phyloP scores from a whole-genome alignment of 805 yeast genomes.

The Priceomyces castillae region DNA sequence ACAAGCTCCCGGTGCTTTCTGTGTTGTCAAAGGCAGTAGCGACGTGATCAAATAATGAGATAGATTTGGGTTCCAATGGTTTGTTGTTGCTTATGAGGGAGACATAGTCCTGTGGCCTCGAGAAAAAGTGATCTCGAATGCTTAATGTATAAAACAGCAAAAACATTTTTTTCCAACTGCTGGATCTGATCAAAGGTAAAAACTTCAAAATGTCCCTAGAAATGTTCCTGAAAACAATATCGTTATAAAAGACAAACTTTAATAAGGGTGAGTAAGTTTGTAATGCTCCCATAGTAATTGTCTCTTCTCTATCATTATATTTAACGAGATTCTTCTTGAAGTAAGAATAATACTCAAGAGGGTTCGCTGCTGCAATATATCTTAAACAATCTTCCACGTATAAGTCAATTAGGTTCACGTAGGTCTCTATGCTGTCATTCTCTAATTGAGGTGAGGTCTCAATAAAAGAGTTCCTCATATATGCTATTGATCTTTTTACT shows the following conservation, averaged over 20 bases:
- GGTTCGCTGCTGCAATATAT: slow-evolving; percentile 37
- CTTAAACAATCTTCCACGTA: slow-evolving; percentile 29
- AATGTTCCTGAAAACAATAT: slow-evolving; percentile 20
- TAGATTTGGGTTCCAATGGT: slow-evolving; percentile 23
- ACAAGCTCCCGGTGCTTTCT: slow-evolving; percentile 13
- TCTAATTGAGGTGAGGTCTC: not conserved
- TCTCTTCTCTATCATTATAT: slow-evolving; percentile 22
- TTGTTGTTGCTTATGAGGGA: slow-evolving; percentile 19
- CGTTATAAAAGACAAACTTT: slow-evolving; percentile 29
- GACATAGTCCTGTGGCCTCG: slow-evolving; percentile 36
- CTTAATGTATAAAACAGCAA: slow-evolving; percentile 29
- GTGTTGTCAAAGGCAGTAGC: slow-evolving; percentile 29
- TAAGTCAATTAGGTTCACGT: slow-evolving; percentile 31
- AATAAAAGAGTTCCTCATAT: slow-evolving; percentile 17
- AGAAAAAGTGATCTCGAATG: slow-evolving; percentile 34
- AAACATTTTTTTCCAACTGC: slow-evolving; percentile 36
- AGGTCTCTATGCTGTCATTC: not conserved
- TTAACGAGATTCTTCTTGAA: slow-evolving; percentile 23
- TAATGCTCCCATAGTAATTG: slow-evolving; percentile 24
- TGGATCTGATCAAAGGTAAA: slow-evolving; percentile 28
- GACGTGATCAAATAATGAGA: slow-evolving; percentile 32
- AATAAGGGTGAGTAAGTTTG: slow-evolving; percentile 35
- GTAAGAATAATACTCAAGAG: slow-evolving; percentile 28
- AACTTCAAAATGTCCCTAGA: slow-evolving; percentile 21
- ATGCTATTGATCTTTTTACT: slow-evolving; percentile 25